A percentile compares a stretch with the other conserved stretches of the same genome.
phyloP scores from a whole-genome alignment of 179 eudicot species.

The Camellia oleifera region DNA sequence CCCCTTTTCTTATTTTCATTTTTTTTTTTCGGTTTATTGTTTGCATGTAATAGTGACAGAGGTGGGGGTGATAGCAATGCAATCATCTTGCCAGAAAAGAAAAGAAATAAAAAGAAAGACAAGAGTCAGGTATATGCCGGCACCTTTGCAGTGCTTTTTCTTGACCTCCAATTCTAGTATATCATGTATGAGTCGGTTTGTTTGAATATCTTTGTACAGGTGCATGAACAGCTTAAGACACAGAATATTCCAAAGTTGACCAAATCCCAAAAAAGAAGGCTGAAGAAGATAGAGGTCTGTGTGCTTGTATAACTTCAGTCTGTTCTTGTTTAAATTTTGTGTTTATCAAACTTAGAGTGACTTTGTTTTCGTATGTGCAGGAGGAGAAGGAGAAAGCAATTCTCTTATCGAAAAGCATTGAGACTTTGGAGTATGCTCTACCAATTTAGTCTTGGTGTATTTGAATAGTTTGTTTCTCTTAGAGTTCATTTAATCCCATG shows the following conservation, averaged over 20 bases:
- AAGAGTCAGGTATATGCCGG: constrained; percentile 43
- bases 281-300: constrained; percentile 79
- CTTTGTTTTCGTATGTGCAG: constrained; percentile 33
- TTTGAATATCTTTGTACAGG: constrained; percentile 25
- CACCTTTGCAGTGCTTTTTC: background rate
- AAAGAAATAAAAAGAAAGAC: constrained; percentile 40
- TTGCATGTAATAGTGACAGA: constrained; percentile 25
- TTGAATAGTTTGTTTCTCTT: constrained; percentile 6
- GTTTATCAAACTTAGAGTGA: background rate
- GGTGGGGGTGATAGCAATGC: constrained; percentile 59
- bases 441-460: constrained; percentile 10
- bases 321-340: background rate
- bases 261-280: constrained; percentile 76
- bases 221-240: constrained; percentile 22
- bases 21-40: background rate
- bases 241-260: constrained; percentile 42
- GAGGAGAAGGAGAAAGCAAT: constrained; percentile 67
- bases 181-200: background rate
- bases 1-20: background rate
- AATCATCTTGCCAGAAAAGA: constrained; percentile 52
- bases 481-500: background rate
- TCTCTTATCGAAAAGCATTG: constrained; percentile 62
- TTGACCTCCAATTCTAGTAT: background rate
- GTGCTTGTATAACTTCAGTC: background rate
- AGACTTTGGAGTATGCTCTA: constrained; percentile 68